Evolutionary conservation across 331 rosid genomes (phyloP), one percentile per base, ranked within the genome.

Genomic region (Quercus tomentella): DNA sequence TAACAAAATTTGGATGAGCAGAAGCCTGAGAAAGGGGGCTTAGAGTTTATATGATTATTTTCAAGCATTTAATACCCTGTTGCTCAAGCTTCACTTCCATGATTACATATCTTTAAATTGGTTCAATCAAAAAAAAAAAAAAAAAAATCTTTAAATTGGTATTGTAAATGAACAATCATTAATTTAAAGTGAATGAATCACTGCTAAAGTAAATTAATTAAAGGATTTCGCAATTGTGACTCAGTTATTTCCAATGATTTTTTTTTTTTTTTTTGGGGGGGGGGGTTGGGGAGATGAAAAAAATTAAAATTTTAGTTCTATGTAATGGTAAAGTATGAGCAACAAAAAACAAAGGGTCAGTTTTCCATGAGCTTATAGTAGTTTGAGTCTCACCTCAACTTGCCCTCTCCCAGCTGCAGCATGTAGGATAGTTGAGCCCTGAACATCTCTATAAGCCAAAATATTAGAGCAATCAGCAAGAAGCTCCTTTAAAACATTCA

Each of bases 391-490:
- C 43, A 95, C 99, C 99, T 95, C 93, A 70, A 91, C 93, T 76
- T 90, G 90, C 51, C 98, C 99, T 88, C 92, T 90, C 35, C 93
- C 94, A 0, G 99, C 99, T 69, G 99, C 99, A 5, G 99, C 94
- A 87, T 96, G 99, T 1, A 96, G 82, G 54, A 91, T 75, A 73
- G 97, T 91, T 70, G 97, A 96, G 31, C 97, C 98, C 22, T 93
- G 86, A 80, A 84, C 77, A 79, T 96, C 98, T 82, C 97, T 87
- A 45, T 76, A 93, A 82, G 85, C 93, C 96, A 93, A 89, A 81
- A 91, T 82, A 85, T 96, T 90, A 37, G 86, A 79, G 58, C 92
- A 89, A 83, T 96, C 75, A 1, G 79, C 82, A 76, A 96, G 92
- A 83, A 93, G 94, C 79, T 89, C 96, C 88, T 89, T 83, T 82